These are phyloP conservation scores for Cyclotella distinguenda DNA, from an alignment of 108 stramenopile species.

Conservation along the genomic window DNA sequence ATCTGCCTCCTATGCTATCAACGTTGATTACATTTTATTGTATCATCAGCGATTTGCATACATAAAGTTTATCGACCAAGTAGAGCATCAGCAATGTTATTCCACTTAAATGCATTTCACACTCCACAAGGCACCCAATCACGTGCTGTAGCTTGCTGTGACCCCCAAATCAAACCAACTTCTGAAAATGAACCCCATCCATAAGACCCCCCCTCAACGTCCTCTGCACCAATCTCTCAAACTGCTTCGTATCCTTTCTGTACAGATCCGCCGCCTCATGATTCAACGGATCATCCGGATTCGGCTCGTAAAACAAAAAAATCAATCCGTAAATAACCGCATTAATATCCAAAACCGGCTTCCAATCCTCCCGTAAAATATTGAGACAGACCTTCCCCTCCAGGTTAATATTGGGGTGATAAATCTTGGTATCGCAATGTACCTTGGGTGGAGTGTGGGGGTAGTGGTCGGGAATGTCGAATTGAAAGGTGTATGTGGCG, in stretches of 20 bases:
- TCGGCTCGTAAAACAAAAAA: constrained; percentile 98
- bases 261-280: constrained; percentile 97
- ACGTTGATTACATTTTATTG: too few species aligned
- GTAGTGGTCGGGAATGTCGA: constrained; percentile 94
- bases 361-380: constrained; percentile 99
- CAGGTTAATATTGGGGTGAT: constrained; percentile 98
- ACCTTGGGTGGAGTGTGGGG: constrained; percentile 99
- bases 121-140: too few species aligned
- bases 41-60: too few species aligned
- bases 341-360: constrained; percentile 98
- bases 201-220: constrained; percentile 82
- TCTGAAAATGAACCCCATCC: constrained; percentile 87
- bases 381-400: constrained; percentile 99
- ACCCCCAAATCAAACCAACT: constrained; percentile 73
- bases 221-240: constrained; percentile 84
- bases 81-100: too few species aligned
- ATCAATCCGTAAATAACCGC: constrained; percentile 98
- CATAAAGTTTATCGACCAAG: too few species aligned
- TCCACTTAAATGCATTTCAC: too few species aligned
- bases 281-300: constrained; percentile 99
- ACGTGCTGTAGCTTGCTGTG: too few species aligned
- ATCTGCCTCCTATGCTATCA: too few species aligned
- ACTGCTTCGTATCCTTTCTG: constrained; percentile 86
- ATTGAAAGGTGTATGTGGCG: constrained; percentile 93
- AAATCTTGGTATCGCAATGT: constrained; percentile 91